These are phyloP conservation scores for Suillus subaureus DNA, from an alignment of 768 basidiomycete species.

Conservation along the genomic window DNA sequence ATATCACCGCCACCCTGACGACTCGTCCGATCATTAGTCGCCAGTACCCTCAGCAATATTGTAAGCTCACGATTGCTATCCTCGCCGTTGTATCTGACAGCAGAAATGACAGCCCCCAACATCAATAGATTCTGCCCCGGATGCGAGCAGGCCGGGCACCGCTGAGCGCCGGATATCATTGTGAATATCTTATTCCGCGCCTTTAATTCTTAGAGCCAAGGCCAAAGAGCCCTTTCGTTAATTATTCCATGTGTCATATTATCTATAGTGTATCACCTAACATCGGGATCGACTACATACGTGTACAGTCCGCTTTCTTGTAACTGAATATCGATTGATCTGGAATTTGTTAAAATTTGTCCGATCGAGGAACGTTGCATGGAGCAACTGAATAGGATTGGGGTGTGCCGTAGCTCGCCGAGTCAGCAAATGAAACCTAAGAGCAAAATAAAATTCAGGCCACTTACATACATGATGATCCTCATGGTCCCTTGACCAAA, in stretches of 20 bases:
- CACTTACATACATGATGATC: neutral
- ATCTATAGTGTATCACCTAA: conserved; percentile 12
- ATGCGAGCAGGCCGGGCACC: conserved; percentile 35
- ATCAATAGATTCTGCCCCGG: conserved; percentile 44
- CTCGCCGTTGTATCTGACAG: conserved; percentile 6
- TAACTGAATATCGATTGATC: conserved; percentile 22
- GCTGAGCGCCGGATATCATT: conserved; percentile 17
- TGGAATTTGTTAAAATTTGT: neutral
- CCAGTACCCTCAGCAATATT: conserved; percentile 48
- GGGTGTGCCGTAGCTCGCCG: neutral
- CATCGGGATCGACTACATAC: conserved; percentile 10
- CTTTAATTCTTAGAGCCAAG: conserved; percentile 16
- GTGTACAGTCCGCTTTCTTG: conserved; percentile 26
- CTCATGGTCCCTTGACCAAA: neutral
- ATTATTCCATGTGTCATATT: conserved; percentile 22
- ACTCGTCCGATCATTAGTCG: conserved; percentile 32
- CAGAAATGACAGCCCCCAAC: conserved; percentile 38
- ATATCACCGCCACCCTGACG: neutral
- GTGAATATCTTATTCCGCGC: conserved; percentile 10
- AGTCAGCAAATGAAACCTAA: neutral
- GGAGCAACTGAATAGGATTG: neutral
- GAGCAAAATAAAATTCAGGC: neutral
- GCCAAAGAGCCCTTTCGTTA: conserved; percentile 20
- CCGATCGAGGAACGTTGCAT: neutral
- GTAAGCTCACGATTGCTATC: conserved; percentile 28